Percentiles rank a stretch among this genome's conserved stretches.
Evolutionary conservation across 257 asterid genomes (phyloP).

Genomic region (Cordia subcordata): DNA sequence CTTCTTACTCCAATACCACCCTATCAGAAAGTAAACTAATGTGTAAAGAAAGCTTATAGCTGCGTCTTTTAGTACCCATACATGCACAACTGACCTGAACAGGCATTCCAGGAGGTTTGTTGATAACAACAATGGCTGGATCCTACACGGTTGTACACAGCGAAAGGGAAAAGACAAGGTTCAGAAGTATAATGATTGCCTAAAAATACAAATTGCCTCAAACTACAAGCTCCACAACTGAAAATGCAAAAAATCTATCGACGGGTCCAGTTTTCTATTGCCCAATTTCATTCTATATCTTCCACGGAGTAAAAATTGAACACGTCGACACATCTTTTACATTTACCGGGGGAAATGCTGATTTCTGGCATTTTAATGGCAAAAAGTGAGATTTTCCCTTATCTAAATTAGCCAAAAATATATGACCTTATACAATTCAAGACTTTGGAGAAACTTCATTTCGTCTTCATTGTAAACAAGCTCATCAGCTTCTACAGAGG

Average conservation of each 20-base stretch:
- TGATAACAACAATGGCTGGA: conserved; percentile 63
- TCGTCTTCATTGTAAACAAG: conserved; percentile 40
- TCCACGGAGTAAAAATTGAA: too few species aligned
- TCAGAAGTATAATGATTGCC: not conserved
- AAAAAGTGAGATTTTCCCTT: not conserved
- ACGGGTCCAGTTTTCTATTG: too few species aligned
- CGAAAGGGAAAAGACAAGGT: not conserved
- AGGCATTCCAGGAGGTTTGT: conserved; percentile 93
- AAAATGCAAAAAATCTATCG: too few species aligned
- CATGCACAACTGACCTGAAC: conserved; percentile 61
- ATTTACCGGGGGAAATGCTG: not conserved
- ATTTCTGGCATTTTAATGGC: not conserved
- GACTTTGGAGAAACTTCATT: conserved; percentile 49
- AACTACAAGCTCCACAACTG: too few species aligned
- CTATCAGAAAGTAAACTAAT: conserved; percentile 31
- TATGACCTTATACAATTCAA: conserved; percentile 62
- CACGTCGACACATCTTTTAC: too few species aligned
- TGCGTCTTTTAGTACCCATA: not conserved
- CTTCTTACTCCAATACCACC: conserved; percentile 83
- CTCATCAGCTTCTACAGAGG: conserved; percentile 28
- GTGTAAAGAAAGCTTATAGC: conserved; percentile 6
- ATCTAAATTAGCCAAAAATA: conserved; percentile 1
- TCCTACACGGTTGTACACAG: conserved; percentile 37
- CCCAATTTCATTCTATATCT: too few species aligned
- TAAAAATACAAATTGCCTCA: too few species aligned